A percentile compares a stretch with the other conserved stretches of the same genome.
These are phyloP conservation scores for Iberis pinnata DNA, from an alignment of 345 rosid species.

Conservation along the genomic window DNA sequence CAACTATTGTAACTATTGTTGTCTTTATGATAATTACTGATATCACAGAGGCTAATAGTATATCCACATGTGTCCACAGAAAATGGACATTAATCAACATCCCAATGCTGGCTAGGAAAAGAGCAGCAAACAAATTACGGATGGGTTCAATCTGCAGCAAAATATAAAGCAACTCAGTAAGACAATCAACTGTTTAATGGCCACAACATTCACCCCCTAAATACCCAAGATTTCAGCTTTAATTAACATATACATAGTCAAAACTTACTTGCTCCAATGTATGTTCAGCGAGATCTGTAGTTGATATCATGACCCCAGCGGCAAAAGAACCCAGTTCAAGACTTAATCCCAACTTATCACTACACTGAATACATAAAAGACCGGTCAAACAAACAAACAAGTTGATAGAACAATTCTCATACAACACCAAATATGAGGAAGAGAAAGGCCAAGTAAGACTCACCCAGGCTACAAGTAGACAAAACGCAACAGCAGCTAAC, in stretches of 20 bases:
- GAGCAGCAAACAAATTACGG: constrained; percentile 89
- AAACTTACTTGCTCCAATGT: constrained; percentile 83
- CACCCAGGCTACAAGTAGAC: constrained; percentile 98
- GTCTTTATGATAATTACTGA: constrained; percentile 75
- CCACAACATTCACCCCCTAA: neutral
- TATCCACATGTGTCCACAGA: constrained; percentile 90
- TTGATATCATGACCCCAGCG: constrained; percentile 97
- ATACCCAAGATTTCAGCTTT: neutral
- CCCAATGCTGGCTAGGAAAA: constrained; percentile 89
- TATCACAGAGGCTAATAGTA: constrained; percentile 72
- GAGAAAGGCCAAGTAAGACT: constrained; percentile 25
- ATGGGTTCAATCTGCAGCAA: constrained; percentile 83
- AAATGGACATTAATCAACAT: constrained; percentile 87
- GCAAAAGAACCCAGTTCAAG: constrained; percentile 96
- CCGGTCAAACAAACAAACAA: constrained; percentile 10
- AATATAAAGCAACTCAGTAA: constrained; percentile 9
- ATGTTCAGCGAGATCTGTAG: constrained; percentile 91
- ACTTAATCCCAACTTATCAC: constrained; percentile 93
- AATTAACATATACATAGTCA: neutral
- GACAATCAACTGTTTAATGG: neutral
- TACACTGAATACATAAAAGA: constrained; percentile 60
- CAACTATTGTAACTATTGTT: constrained; percentile 52
- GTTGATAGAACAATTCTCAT: no score
- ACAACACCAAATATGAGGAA: neutral
- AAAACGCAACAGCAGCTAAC: constrained; percentile 93